Conservation (phyloP, 176 grass and related monocot species). For the Avena sativa region DNA sequence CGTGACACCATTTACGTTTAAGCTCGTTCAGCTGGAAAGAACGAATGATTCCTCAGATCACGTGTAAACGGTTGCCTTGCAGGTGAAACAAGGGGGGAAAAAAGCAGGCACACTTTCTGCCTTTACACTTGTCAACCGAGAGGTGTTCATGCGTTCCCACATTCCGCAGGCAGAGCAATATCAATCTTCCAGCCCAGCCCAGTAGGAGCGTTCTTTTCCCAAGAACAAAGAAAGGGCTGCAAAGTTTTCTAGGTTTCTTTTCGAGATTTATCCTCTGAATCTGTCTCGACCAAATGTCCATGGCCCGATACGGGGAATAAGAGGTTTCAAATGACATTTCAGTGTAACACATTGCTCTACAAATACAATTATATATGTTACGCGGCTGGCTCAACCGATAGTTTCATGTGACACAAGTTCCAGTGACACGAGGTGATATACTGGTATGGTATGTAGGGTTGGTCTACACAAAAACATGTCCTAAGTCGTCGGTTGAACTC, state of each 20-base stretch:
- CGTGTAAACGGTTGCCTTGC: slow-evolving; percentile 48
- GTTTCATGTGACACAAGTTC: background rate
- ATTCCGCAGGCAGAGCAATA: slow-evolving; percentile 24
- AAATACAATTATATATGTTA: background rate
- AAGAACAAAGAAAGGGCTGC: too few species aligned
- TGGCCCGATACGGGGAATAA: background rate
- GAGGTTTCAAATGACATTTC: background rate
- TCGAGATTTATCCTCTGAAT: background rate
- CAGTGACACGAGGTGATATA: background rate
- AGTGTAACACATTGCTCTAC: background rate
- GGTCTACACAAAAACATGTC: slow-evolving; percentile 18
- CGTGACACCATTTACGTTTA: too few species aligned
- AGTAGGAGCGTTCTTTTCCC: too few species aligned
- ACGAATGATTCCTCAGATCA: slow-evolving; percentile 36
- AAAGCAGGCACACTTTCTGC: background rate
- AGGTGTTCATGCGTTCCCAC: slow-evolving; percentile 45
- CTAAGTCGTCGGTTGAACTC: background rate
- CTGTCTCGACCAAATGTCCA: too few species aligned
- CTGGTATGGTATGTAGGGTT: background rate
- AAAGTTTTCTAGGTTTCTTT: background rate
- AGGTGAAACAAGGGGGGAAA: background rate
- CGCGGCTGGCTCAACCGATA: background rate
- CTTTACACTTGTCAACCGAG: slow-evolving; percentile 53
- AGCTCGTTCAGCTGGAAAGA: too few species aligned
- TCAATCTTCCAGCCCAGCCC: background rate